These are phyloP conservation scores for Euphrasia arctica DNA, from an alignment of 305 asterid species.

Conservation along the genomic window DNA sequence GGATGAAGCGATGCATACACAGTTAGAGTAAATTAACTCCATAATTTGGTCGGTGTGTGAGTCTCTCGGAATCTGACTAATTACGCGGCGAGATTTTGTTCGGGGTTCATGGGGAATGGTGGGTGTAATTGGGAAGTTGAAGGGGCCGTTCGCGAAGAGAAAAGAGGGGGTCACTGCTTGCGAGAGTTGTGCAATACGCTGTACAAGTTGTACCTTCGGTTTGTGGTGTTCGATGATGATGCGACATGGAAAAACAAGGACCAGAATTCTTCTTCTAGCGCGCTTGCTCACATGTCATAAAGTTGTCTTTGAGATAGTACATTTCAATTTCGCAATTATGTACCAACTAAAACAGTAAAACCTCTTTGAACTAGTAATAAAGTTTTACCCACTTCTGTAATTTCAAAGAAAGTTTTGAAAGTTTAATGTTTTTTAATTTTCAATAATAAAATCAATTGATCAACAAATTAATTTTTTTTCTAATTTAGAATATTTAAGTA, in stretches of 20 bases:
- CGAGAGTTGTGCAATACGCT: slow-evolving; percentile 25
- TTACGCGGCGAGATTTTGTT: slow-evolving; percentile 15
- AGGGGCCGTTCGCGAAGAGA: slow-evolving; percentile 4
- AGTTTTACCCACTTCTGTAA: too few relatives aligned
- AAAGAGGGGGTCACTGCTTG: slow-evolving; percentile 18
- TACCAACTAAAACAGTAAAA: too few relatives aligned
- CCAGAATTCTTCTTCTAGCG: background rate
- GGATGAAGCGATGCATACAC: slow-evolving; percentile 22
- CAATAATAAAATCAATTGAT: too few relatives aligned
- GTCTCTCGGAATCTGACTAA: slow-evolving; percentile 13
- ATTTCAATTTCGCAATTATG: too few relatives aligned
- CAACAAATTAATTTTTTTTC: too few relatives aligned
- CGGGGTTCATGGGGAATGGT: slow-evolving; percentile 31
- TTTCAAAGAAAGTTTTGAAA: too few relatives aligned
- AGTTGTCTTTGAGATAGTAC: too few relatives aligned
- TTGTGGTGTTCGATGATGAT: slow-evolving; percentile 13
- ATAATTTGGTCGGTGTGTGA: slow-evolving; percentile 21
- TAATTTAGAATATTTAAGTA: too few relatives aligned
- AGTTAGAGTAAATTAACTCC: slow-evolving; percentile 39
- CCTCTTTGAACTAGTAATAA: too few relatives aligned
- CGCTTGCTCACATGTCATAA: background rate
- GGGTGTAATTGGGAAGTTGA: slow-evolving; percentile 18
- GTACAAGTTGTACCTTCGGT: slow-evolving; percentile 28
- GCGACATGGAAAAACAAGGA: background rate
- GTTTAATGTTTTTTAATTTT: too few relatives aligned